Evolutionary conservation across 2,329 filamentous ascomycete genomes (phyloP), one percentile per base, ranked within the genome.

Genomic region (Coniella vitis): DNA sequence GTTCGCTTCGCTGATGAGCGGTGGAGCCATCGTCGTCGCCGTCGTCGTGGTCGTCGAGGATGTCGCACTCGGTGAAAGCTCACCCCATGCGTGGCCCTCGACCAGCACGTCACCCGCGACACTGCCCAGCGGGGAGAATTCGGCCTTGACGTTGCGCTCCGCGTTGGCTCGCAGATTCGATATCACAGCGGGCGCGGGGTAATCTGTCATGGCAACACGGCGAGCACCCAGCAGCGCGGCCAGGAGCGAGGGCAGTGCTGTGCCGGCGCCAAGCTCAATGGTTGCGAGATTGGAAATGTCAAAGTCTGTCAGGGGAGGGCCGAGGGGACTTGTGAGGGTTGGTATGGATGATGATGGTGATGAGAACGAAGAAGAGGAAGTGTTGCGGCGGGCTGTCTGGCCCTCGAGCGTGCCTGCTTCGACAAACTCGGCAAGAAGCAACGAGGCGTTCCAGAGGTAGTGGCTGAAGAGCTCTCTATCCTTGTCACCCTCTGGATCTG

Each of bases 381-480:
- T 1, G n/a, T 14, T 2, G n/a, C 12, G 8, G 44, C 4, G 19
- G n/a, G 4, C 29, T 12, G 34, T 36, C 10, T 29, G 17, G 14
- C 25, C 38, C 13, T 56, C 56, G 19, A 76, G 56, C 5, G 70
- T 66, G 37, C 70, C 73, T 7, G 69, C 69, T 61, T 81, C 78
- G 48, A 81, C 65, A 22, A 79, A 65, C 63, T 79, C 77, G 8
- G 74, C 76, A 1, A 79, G 67, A 54, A 77, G 63, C 41, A 82
- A 62, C 16, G 70, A 73, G 7, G 83, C 73, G 64, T 89, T 89
- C 84, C 84, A 89, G 21, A 88, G 65, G 62, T 83, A 87, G 61
- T 89, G 84, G 53, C 81, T 80, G 61, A 87, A 88, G 38, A 87
- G 72, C 17, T 65, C 63, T 43, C 82, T 67, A 57, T 81, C 76